Base-by-base conservation (phyloP, 371 early-diverging fungal genomes). In the Mortierella sp. region DNA sequence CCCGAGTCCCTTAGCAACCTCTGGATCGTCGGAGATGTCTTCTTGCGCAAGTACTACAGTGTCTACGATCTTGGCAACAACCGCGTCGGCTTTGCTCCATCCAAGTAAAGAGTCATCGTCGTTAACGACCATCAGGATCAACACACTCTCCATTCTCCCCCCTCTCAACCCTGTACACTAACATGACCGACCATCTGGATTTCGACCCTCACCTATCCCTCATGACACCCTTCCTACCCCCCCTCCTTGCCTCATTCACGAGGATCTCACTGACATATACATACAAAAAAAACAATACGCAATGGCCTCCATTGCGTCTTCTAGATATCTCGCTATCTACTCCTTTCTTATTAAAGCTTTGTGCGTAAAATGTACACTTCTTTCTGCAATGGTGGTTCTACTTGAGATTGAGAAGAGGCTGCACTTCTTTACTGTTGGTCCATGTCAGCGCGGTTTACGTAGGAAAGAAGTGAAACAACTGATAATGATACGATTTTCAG, bases 11-110 rank as follows among this genome's bases (percentile, higher is more conserved):
- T 92, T 40, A 93, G 92, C 34, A 93, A 93, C 53, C 91, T 95
- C 78, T 95, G 94, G 95, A 90, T 93, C 64, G 82, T 98, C 28
- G 98, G 98, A 44, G 98, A 98, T 88, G 96, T 95, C n/a, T 98
- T 98, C 90, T 88, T 98, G 69, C 94, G 98, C 82, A 95, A 94
- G 88, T 98, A 91, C 87, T 97, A 97, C 89, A 93, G 97, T 48
- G 91, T 97, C 73, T 98, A 97, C 87, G 95, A 96, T 79, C 90
- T 96, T 53, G 96, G 95, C 55, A 95, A 97, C 57, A 88, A 95
- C 88, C 92, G 95, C 44, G 98, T 86, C 71, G 88, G 88, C 13
- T 87, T 88, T 82, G 88, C 87, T 40, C 34, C 64, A 37, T 69
- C 87, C 70, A 79, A 78, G 72, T 87, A 80, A 80, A 74, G 28